Evolutionary conservation across 208 protist species (phyloP).

Genomic region (Leishmania guyanensis): DNA sequence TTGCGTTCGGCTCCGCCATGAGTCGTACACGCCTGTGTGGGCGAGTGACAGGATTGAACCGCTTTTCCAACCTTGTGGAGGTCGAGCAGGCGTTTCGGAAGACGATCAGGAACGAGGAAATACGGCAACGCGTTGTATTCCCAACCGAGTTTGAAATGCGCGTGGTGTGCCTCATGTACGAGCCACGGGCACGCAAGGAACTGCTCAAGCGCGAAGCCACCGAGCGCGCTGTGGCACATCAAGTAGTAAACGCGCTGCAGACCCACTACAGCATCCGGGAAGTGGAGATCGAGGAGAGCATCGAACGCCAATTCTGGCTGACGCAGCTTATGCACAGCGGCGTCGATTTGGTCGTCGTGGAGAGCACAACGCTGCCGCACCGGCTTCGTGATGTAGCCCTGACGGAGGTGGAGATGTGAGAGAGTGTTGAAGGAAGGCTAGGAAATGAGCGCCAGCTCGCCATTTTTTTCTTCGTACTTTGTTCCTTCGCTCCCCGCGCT

Average conservation of each 20-base stretch:
- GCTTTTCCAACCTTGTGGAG: conserved; percentile 48
- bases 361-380: not conserved
- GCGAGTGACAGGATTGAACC: conserved; percentile 37
- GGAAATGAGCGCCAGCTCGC: not conserved
- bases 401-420: not conserved
- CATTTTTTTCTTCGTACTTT: too few relatives aligned
- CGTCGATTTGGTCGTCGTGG: not conserved
- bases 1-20: conserved; percentile 67
- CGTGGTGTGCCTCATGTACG: not conserved
- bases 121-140: conserved; percentile 1
- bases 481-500: not conserved
- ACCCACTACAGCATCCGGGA: conserved; percentile 40
- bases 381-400: not conserved
- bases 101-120: conserved; percentile 26
- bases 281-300: conserved; percentile 39
- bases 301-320: conserved; percentile 16
- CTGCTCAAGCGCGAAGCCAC: conserved; percentile 19
- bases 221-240: conserved; percentile 2
- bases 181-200: conserved; percentile 15
- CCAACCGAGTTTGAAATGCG: conserved; percentile 11
- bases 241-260: conserved; percentile 24
- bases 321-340: too few relatives aligned
- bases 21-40: conserved; percentile 40
- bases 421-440: not conserved
- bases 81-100: conserved; percentile 24